Conservation (phyloP, 2,329 filamentous ascomycete species). For the Exophiala lecanii-corni region DNA sequence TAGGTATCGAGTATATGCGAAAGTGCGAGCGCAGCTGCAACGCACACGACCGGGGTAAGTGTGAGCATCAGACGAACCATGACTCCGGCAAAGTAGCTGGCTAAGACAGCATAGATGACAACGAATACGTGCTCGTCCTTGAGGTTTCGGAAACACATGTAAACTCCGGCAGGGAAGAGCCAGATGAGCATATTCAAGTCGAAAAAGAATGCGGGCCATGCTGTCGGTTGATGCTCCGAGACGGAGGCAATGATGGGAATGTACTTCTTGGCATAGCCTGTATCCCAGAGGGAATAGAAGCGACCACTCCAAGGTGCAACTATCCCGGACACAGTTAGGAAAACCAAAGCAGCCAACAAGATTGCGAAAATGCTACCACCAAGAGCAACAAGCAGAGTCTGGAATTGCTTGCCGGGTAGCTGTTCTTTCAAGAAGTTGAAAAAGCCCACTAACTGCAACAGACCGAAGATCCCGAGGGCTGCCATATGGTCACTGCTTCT, state of each 20-base stretch:
- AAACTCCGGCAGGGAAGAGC: constrained; percentile 97
- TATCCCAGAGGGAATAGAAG: constrained; percentile 99
- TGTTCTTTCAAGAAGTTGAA: constrained; percentile 86
- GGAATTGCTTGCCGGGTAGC: constrained; percentile 87
- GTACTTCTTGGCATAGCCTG: constrained; percentile 96
- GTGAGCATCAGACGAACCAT: constrained; percentile 99
- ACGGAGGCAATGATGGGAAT: constrained; percentile 99
- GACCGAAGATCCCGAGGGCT: constrained; percentile 88
- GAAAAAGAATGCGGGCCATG: constrained; percentile 99
- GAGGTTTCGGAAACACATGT: constrained; percentile 92
- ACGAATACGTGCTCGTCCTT: constrained; percentile 97
- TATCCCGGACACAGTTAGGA: constrained; percentile 78
- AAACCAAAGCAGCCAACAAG: constrained; percentile 69
- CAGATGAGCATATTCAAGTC: constrained; percentile 97
- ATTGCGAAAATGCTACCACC: constrained; percentile 70
- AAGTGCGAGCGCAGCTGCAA: constrained; percentile 81
- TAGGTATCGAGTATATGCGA: constrained; percentile 88
- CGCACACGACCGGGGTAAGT: constrained; percentile 91
- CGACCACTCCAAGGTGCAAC: constrained; percentile 97
- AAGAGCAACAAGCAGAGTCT: constrained; percentile 75
- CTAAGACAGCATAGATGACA: constrained; percentile 92
- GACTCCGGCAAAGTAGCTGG: constrained; percentile 97
- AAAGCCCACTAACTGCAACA: constrained; percentile 88
- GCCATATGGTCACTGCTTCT: constrained; percentile 99
- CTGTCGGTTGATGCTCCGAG: constrained; percentile 97